These are phyloP conservation scores for Sclerotinia nivalis DNA, from an alignment of 2,329 filamentous ascomycete genomes.

Conservation along the genomic window DNA sequence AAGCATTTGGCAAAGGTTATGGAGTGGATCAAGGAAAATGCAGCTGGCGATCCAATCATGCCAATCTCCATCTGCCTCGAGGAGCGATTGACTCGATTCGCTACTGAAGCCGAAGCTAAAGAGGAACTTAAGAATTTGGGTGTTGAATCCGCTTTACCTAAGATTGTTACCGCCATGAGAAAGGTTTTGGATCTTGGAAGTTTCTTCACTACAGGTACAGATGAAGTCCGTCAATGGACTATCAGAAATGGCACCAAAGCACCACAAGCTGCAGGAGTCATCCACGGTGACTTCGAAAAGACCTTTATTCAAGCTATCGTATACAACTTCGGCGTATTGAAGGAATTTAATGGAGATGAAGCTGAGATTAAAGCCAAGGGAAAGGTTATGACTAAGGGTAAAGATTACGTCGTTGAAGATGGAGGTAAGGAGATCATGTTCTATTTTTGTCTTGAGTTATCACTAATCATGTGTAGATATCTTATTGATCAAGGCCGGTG, in stretches of 20 bases:
- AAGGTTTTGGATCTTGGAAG: conserved; percentile 85
- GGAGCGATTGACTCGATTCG: conserved; percentile 82
- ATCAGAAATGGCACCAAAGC: conserved; percentile 95
- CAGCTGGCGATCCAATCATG: conserved; percentile 83
- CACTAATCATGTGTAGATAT: conserved; percentile 29
- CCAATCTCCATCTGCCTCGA: conserved; percentile 92
- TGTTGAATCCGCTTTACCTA: conserved; percentile 85
- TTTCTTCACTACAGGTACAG: conserved; percentile 95
- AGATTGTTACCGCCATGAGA: conserved; percentile 91
- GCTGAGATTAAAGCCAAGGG: conserved; percentile 86
- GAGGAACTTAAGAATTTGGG: conserved; percentile 89
- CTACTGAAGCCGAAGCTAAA: conserved; percentile 71
- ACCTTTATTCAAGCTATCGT: conserved; percentile 97
- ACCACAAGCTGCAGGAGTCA: conserved; percentile 95
- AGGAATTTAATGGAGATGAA: conserved; percentile 81
- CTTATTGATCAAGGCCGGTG: conserved; percentile 39
- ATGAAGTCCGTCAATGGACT: conserved; percentile 98
- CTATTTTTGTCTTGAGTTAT: conserved; percentile 36
- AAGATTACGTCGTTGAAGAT: conserved; percentile 90
- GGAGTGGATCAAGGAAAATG: conserved; percentile 93
- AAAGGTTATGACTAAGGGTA: conserved; percentile 98
- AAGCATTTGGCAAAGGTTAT: conserved; percentile 94
- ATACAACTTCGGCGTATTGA: conserved; percentile 81
- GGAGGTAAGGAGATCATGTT: conserved; percentile 52
- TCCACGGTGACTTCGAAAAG: conserved; percentile 98